Percentiles rank a stretch among this genome's conserved stretches.
Evolutionary conservation across 495 filamentous ascomycete genomes (phyloP).

Genomic region (Penicillium cinerascens): DNA sequence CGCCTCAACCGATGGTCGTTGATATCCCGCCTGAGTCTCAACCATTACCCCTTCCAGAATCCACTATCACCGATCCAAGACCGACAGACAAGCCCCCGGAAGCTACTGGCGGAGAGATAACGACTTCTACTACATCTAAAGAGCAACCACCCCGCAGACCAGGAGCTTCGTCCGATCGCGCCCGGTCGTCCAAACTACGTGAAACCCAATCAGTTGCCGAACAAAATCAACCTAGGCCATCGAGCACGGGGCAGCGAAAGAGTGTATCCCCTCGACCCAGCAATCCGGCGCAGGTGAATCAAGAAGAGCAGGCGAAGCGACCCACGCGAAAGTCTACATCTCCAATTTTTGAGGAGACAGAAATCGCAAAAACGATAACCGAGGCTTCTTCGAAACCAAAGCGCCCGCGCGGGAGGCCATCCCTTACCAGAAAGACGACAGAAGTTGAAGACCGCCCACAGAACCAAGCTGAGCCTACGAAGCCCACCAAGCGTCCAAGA

Average conservation of each 20-base stretch:
- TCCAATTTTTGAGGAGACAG: neutral
- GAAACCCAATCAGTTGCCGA: slow-evolving; percentile 3
- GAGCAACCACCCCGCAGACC: neutral
- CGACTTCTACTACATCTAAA: neutral
- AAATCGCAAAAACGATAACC: neutral
- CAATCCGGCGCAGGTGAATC: neutral
- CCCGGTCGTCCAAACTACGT: slow-evolving; percentile 5
- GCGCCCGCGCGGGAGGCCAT: slow-evolving; percentile 12
- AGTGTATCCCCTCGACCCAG: slow-evolving; percentile 12
- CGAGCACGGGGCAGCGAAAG: slow-evolving; percentile 13
- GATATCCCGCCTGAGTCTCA: neutral
- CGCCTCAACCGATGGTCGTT: neutral
- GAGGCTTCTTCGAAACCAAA: slow-evolving; percentile 4
- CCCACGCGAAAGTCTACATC: neutral
- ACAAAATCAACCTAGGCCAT: neutral
- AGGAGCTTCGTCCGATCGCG: neutral
- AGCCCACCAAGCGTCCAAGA: neutral
- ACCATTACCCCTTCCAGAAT: neutral
- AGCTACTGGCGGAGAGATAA: neutral
- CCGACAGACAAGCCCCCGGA: neutral
- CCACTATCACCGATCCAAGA: neutral
- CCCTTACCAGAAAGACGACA: neutral
- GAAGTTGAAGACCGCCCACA: neutral
- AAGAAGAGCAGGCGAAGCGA: neutral
- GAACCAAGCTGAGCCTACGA: neutral